These are phyloP conservation scores for Elsinoe australis DNA, from an alignment of 2,329 filamentous ascomycete genomes.

Conservation along the genomic window DNA sequence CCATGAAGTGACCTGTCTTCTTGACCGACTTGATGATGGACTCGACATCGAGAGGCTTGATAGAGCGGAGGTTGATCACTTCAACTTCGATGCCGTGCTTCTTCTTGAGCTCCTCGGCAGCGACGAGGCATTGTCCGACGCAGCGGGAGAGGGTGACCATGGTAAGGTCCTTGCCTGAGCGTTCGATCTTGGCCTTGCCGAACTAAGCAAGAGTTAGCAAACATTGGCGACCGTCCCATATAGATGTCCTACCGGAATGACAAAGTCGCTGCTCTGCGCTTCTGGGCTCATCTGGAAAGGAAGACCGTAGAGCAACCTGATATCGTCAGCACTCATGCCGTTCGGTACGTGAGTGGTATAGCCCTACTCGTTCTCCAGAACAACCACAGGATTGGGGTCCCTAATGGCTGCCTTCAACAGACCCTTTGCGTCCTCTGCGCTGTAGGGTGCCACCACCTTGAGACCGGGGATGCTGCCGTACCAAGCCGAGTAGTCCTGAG, in stretches of 20 bases:
- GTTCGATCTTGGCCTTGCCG: slow-evolving; percentile 99
- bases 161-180: slow-evolving; percentile 88
- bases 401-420: slow-evolving; percentile 95
- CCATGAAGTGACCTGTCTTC: slow-evolving; percentile 90
- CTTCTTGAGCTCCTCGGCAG: slow-evolving; percentile 85
- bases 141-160: slow-evolving; percentile 92
- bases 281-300: slow-evolving; percentile 95
- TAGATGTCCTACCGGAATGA: slow-evolving; percentile 58
- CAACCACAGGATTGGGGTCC: slow-evolving; percentile 93
- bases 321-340: slow-evolving; percentile 18
- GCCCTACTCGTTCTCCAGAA: slow-evolving; percentile 45
- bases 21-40: slow-evolving; percentile 94
- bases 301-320: slow-evolving; percentile 77
- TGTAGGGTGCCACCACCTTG: slow-evolving; percentile 96
- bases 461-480: slow-evolving; percentile 96
- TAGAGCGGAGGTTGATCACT: slow-evolving; percentile 94
- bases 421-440: slow-evolving; percentile 95
- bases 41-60: slow-evolving; percentile 95
- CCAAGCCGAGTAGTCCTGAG: slow-evolving; percentile 97
- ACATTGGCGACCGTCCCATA: too few species aligned
- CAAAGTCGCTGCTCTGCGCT: slow-evolving; percentile 92
- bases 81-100: slow-evolving; percentile 94
- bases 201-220: slow-evolving; percentile 44
- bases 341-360: neutral
- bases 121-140: slow-evolving; percentile 82